Conservation (phyloP, 139 green algal species). For the Coccomyxa sp. region DNA sequence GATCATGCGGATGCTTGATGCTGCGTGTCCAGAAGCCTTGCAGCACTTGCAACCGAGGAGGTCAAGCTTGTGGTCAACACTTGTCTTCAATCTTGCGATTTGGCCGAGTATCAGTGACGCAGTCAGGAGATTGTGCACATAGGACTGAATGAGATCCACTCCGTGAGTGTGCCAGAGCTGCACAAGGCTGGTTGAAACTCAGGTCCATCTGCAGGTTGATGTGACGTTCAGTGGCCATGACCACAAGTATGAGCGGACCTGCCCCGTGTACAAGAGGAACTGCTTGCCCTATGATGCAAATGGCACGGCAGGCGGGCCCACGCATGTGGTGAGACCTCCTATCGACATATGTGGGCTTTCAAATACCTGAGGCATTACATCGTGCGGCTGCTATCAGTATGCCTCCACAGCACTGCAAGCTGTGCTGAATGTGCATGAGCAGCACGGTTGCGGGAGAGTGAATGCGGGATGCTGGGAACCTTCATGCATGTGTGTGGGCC, state of each 20-base stretch:
- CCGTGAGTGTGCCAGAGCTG: no score
- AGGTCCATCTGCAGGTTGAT: constrained; percentile 14
- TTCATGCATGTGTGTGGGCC: no score
- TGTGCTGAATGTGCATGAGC: no score
- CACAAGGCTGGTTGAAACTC: neutral
- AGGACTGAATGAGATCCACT: no score
- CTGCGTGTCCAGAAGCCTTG: neutral
- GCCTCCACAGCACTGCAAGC: no score
- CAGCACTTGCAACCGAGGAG: neutral
- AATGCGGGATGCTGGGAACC: no score
- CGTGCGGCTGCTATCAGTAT: no score
- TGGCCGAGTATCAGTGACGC: neutral
- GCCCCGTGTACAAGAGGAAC: constrained; percentile 16
- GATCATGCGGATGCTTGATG: neutral
- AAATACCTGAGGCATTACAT: no score
- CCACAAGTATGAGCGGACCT: constrained; percentile 40
- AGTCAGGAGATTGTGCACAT: no score
- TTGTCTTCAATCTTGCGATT: neutral
- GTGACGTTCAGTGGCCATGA: constrained; percentile 32
- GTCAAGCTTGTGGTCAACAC: no score
- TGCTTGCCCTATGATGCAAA: constrained; percentile 24
- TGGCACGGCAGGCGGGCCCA: constrained; percentile 26
- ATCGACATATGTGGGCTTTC: no score
- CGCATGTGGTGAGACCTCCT: constrained; percentile 72
- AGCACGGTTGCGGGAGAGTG: no score